A percentile compares a stretch with the other conserved stretches of the same genome.
Evolutionary conservation across 495 filamentous ascomycete genomes (phyloP).

Genomic region (Penicillium lagena): DNA sequence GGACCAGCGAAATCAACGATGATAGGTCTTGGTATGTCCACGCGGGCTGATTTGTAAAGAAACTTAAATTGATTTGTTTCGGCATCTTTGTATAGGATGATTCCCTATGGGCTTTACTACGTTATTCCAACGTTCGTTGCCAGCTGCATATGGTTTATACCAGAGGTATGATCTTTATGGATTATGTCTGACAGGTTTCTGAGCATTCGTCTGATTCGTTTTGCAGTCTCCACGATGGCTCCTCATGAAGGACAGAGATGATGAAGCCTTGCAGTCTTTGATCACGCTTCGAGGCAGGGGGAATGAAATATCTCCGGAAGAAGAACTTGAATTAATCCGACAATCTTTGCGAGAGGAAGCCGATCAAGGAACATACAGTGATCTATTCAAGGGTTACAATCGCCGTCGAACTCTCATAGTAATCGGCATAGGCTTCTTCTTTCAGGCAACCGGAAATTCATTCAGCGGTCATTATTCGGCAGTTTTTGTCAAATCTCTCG

Average conservation of each 20-base stretch:
- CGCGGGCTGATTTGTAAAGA: too few relatives aligned
- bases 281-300: conserved; percentile 7
- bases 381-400: conserved; percentile 22
- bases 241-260: conserved; percentile 18
- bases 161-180: conserved; percentile 2
- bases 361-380: conserved; percentile 16
- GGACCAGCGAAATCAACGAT: conserved; percentile 15
- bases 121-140: conserved; percentile 18
- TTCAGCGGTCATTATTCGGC: conserved; percentile 28
- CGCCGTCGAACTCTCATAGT: conserved; percentile 26
- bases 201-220: too few relatives aligned
- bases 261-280: conserved; percentile 18
- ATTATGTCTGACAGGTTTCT: too few relatives aligned
- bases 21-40: conserved; percentile 17
- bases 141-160: conserved; percentile 25
- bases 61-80: too few relatives aligned
- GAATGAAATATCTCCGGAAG: conserved; percentile 3
- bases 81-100: conserved; percentile 1
- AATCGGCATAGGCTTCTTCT: conserved; percentile 23
- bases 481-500: conserved; percentile 26
- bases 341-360: conserved; percentile 6
- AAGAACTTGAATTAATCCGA: conserved; percentile 8
- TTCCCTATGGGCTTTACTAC: conserved; percentile 23
- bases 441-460: conserved; percentile 26
- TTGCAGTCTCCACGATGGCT: conserved; percentile 24